Evolutionary conservation across 495 filamentous ascomycete species (phyloP), one percentile per base, ranked within the genome.

Genomic region (Gamarada debralockiae): DNA sequence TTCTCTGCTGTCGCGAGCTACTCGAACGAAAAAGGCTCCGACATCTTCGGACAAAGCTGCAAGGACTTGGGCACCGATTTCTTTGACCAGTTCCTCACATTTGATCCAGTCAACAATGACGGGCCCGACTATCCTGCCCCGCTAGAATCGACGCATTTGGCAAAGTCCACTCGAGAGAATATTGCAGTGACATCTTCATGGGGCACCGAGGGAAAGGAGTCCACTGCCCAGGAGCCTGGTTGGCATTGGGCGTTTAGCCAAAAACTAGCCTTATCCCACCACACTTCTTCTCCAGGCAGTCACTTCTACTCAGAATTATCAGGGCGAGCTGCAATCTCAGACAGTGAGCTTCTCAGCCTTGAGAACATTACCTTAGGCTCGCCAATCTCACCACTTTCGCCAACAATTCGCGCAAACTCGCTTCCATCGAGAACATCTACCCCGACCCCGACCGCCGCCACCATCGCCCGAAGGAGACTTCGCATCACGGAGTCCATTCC

Each of bases 51-150:
- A 18, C 58, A 45, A 47, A 47, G 47, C 36, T 53, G 27, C 29
- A 57, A 58, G 9, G 56, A 61, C 1, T 49, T 59, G 21, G 36
- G 37, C 48, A 52, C 36, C 46, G 62, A 65, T n/a, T 58, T 65
- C 49, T 65, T 65, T 36, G 62, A 65, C 37, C 38, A 65, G 31
- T 61, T 57, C 34, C 48, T 65, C 22, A 57, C 48, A 18, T 59
- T 61, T 46, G 55, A 45, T 29, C 37, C 53, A 21, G 24, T 25
- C n/a, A 31, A 52, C 13, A 53, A 22, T 34, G 50, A n/a, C 7
- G 37, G 23, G 15, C 3, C 20, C 7, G 51, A 50, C 27, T 57
- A 54, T 25, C 37, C 57, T 12, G 31, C 15, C 3, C 4, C 52
- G 3, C 22, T 40, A 41, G 34, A 38, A 20, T 31, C 27, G 14